Base-by-base conservation (phyloP, 2,329 filamentous ascomycete species). In the Lojkania enalia region DNA sequence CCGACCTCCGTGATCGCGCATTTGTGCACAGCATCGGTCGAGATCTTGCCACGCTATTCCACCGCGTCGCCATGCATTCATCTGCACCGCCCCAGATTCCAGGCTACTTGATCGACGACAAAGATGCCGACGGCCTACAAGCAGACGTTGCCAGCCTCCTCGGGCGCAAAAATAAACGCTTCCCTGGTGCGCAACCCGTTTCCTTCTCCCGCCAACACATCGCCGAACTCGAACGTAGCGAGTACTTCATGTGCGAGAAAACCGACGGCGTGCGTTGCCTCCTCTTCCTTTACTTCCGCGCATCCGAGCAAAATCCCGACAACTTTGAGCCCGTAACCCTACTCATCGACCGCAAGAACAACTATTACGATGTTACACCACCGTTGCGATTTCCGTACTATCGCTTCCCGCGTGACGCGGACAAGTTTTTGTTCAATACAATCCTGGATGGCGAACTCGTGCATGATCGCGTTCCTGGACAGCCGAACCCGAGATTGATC, bases 171-270 rank as follows among this genome's bases (percentile, higher is more conserved):
- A 84, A 82, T 55, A 73, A 75, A 18, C 78, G 56, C 19, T 99
- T 99, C 58, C 91, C 94, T 0, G 94, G 84, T 61, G 92, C 94
- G 39, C 94, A 99, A 70, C 94, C 94, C 12, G 91, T 99, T 54
- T 95, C 89, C 63, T 99, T 99, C 67, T 79, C 88, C 42, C 79
- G 86, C 46, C 79, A 82, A 58, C 94, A 99, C 70, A 72, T 97
- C 7, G 75, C 84, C n/a, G 90, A 95, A 73, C 80, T 99, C 25
- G 83, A 86, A 50, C 78, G 79, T 46, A 79, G 87, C 64, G 94
- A 97, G 71, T 99, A 97, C 75, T 99, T 91, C 67, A 87, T 99
- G 54, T 96, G 92, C 77, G 94, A 99, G 73, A 99, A 99, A 75
- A 96, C 92, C 1, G 94, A 99, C 66, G 94, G 94, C 42, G 89